Percentiles rank a stretch among this genome's conserved stretches.
Evolutionary conservation across 1,284 basidiomycete genomes (phyloP).

Genomic region (Taiwanofungus camphoratus): DNA sequence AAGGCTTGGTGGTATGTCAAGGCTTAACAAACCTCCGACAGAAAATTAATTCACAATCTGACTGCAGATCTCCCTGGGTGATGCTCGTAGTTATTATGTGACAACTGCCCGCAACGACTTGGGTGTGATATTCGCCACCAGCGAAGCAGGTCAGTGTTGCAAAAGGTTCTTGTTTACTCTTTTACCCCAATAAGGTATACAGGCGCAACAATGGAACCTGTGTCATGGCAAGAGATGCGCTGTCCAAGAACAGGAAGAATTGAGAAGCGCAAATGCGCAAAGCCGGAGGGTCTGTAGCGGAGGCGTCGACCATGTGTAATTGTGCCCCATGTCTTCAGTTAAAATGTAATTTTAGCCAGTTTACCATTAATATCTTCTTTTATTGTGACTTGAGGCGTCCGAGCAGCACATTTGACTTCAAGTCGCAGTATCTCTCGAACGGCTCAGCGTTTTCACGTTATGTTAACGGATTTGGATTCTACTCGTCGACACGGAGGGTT

Average conservation of each 20-base stretch:
- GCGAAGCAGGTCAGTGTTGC: constrained; percentile 58
- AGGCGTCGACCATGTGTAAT: no score
- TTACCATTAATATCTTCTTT: no score
- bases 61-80: constrained; percentile 83
- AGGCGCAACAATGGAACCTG: constrained; percentile 78
- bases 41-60: constrained; percentile 1
- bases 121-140: constrained; percentile 86
- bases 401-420: no score
- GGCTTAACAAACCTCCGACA: neutral
- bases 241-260: constrained; percentile 77
- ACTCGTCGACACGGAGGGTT: no score
- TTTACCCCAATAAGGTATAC: neutral
- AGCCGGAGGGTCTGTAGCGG: constrained; percentile 51
- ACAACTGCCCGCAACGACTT: constrained; percentile 93
- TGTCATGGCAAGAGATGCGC: constrained; percentile 91
- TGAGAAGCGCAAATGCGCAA: constrained; percentile 87
- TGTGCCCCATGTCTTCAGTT: no score
- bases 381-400: no score
- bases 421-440: no score
- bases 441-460: no score
- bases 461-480: no score
- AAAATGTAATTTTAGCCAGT: no score
- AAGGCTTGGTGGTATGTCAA: constrained; percentile 84
- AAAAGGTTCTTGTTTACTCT: neutral
- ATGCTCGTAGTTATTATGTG: constrained; percentile 90